Conservation (phyloP, 2,329 filamentous ascomycete genomes). For the Elsinoe ampelina region DNA sequence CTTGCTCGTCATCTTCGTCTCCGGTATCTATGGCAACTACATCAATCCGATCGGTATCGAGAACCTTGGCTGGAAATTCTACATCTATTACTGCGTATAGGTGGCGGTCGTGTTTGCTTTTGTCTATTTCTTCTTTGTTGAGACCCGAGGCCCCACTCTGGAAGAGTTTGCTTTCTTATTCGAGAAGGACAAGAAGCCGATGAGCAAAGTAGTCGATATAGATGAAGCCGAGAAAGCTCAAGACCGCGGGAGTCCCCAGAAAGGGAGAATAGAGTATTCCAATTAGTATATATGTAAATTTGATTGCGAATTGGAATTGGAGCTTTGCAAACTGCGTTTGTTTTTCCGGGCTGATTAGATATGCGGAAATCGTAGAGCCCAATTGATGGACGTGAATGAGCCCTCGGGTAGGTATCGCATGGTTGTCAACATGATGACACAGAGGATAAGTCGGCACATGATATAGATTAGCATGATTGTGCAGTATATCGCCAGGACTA, state of each 20-base stretch:
- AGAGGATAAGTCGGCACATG: no score
- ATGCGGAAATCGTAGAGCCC: no score
- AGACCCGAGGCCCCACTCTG: constrained; percentile 28
- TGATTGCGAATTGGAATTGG: no score
- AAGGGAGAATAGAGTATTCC: not conserved
- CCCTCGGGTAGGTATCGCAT: no score
- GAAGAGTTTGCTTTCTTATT: constrained; percentile 1
- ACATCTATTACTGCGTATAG: constrained; percentile 57
- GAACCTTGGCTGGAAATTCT: constrained; percentile 54
- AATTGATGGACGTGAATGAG: no score
- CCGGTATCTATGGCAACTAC: constrained; percentile 47
- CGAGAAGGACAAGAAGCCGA: not conserved
- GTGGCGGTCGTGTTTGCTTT: constrained; percentile 51
- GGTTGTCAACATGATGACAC: no score
- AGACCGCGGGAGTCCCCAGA: not conserved
- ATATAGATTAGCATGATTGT: no score
- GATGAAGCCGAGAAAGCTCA: not conserved
- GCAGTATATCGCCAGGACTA: no score
- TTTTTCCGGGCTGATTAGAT: no score
- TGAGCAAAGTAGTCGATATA: not conserved
- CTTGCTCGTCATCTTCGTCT: not conserved
- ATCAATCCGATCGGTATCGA: constrained; percentile 56
- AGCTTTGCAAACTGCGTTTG: no score
- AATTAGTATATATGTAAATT: no score
- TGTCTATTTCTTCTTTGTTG: constrained; percentile 58